Conservation (phyloP, 108 stramenopile species). For the Nitzschia sp. region DNA sequence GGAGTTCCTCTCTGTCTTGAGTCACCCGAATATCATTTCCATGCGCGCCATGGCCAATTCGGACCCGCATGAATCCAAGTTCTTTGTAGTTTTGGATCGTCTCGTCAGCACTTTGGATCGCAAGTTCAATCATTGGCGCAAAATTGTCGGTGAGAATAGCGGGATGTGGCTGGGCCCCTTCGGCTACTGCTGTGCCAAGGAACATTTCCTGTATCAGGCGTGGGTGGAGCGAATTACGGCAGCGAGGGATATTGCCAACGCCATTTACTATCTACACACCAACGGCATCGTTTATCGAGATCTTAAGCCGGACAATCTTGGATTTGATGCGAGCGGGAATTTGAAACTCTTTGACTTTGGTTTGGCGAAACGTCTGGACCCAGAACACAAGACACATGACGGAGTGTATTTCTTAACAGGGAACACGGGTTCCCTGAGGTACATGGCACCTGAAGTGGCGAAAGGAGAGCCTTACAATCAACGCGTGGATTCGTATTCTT, state of each 20-base stretch:
- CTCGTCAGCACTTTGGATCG: constrained; percentile 71
- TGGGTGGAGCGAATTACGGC: constrained; percentile 78
- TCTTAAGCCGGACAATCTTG: constrained; percentile 64
- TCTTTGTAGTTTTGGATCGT: constrained; percentile 83
- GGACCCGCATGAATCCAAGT: constrained; percentile 74
- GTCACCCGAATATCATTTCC: constrained; percentile 78
- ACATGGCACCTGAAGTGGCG: constrained; percentile 59
- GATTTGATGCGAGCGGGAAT: constrained; percentile 60
- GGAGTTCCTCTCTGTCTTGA: constrained; percentile 60
- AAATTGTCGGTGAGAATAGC: constrained; percentile 55
- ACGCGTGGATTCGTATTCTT: constrained; percentile 78
- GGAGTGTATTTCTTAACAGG: constrained; percentile 73
- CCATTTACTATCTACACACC: constrained; percentile 77
- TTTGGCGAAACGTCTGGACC: constrained; percentile 68
- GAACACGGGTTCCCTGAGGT: constrained; percentile 78
- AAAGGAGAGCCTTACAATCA: constrained; percentile 67
- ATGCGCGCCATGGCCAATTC: constrained; percentile 80
- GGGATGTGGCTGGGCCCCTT: constrained; percentile 64
- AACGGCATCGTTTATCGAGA: constrained; percentile 79
- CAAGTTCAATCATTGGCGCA: constrained; percentile 72
- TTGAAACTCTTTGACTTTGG: constrained; percentile 88
- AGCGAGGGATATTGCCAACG: constrained; percentile 68
- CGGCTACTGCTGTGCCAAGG: constrained; percentile 82
- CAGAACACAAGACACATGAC: constrained; percentile 45
- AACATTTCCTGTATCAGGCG: constrained; percentile 61